Evolutionary conservation across 2,329 filamentous ascomycete genomes (phyloP).

Genomic region (Tolypocladium paradoxum): DNA sequence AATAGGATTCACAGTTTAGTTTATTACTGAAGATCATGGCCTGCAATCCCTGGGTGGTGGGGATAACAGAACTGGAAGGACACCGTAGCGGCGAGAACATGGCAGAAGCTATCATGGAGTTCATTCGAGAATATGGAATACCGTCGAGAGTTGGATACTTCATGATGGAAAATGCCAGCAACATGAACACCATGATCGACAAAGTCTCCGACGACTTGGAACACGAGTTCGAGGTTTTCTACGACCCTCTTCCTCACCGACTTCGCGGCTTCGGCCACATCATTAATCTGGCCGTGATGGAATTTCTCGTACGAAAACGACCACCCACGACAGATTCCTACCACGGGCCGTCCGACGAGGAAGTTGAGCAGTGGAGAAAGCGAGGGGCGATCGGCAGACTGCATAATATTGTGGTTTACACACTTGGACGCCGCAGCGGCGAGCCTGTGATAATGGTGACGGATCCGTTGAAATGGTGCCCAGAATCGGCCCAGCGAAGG

Average conservation of each 20-base stretch:
- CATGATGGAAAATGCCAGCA: slow-evolving; percentile 4
- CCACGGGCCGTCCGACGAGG: neutral
- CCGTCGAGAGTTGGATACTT: slow-evolving; percentile 1
- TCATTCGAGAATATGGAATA: slow-evolving; percentile 2
- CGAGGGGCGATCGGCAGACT: neutral
- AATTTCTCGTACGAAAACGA: slow-evolving; percentile 2
- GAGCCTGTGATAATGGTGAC: too few relatives aligned
- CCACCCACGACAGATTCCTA: neutral
- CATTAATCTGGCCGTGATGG: slow-evolving; percentile 1
- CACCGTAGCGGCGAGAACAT: slow-evolving; percentile 2
- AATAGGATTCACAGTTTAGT: slow-evolving; percentile 2
- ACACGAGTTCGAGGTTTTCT: slow-evolving; percentile 2
- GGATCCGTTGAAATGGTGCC: too few relatives aligned
- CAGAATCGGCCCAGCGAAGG: too few relatives aligned
- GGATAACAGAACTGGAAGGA: slow-evolving; percentile 3
- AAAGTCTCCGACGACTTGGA: slow-evolving; percentile 1
- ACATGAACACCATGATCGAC: slow-evolving; percentile 2
- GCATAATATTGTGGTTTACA: slow-evolving; percentile 1
- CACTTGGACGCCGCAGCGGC: neutral
- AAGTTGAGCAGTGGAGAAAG: neutral
- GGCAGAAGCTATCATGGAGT: slow-evolving; percentile 1
- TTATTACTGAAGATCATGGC: slow-evolving; percentile 1
- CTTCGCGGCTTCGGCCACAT: slow-evolving; percentile 2
- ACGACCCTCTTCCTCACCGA: slow-evolving; percentile 1
- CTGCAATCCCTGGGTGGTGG: neutral